phyloP scores from a whole-genome alignment of 1,284 basidiomycete genomes.

The Melampsora medusae region DNA sequence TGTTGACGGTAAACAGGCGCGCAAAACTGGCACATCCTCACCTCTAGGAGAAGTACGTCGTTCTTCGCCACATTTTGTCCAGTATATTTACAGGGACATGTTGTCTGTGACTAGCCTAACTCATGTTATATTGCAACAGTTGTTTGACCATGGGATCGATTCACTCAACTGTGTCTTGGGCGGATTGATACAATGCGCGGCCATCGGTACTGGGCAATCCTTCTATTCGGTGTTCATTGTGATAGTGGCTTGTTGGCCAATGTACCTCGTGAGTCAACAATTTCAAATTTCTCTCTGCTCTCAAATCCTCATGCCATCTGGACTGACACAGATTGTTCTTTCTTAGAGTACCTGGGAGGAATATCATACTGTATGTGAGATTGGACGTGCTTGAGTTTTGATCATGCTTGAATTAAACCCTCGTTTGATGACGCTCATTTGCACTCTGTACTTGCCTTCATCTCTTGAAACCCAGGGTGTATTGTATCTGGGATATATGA shows the following conservation, averaged over 20 bases:
- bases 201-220: conserved; percentile 30
- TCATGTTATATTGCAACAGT: neutral
- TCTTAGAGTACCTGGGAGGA: conserved; percentile 41
- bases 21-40: conserved; percentile 40
- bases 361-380: conserved; percentile 37
- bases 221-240: conserved; percentile 41
- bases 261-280: conserved; percentile 26
- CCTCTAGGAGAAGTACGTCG: conserved; percentile 34
- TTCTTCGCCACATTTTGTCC: neutral
- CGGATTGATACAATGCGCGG: conserved; percentile 37
- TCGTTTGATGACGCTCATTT: neutral
- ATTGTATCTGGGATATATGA: conserved; percentile 40
- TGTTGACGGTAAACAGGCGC: conserved; percentile 42
- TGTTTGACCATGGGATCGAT: conserved; percentile 43
- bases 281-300: conserved; percentile 1
- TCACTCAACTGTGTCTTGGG: conserved; percentile 42
- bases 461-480: conserved; percentile 12
- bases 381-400: neutral
- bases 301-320: neutral
- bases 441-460: neutral
- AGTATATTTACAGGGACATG: neutral
- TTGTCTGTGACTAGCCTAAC: neutral
- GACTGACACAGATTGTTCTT: neutral
- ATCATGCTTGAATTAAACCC: neutral
- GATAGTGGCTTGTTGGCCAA: conserved; percentile 41